A percentile compares a stretch with the other conserved stretches of the same genome.
These are phyloP conservation scores for Saccharomyces hybrid DNA, from an alignment of 1,139 yeast species.

Conservation along the genomic window DNA sequence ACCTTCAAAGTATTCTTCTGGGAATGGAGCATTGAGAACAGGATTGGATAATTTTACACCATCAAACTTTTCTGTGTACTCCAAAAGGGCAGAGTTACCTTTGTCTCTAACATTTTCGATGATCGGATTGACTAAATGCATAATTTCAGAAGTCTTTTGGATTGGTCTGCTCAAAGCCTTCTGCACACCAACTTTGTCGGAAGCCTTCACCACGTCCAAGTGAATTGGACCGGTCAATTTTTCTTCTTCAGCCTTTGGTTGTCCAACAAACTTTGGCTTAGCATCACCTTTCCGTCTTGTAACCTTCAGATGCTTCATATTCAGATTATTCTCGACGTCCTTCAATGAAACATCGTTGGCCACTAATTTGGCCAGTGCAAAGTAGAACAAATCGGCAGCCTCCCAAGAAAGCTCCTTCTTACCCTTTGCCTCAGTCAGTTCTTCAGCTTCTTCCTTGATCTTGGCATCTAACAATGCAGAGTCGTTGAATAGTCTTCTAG, in stretches of 20 bases:
- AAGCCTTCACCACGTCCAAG: constrained; percentile 54
- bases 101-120: constrained; percentile 63
- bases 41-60: constrained; percentile 68
- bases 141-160: constrained; percentile 82
- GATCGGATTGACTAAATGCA: constrained; percentile 87
- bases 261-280: constrained; percentile 56
- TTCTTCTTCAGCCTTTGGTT: constrained; percentile 15
- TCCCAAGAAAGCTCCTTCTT: constrained; percentile 88
- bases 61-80: constrained; percentile 84
- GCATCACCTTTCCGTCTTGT: constrained; percentile 96
- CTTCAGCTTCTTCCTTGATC: constrained; percentile 94
- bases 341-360: constrained; percentile 70
- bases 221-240: constrained; percentile 38
- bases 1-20: constrained; percentile 52
- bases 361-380: constrained; percentile 80
- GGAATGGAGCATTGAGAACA: constrained; percentile 78
- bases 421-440: constrained; percentile 70
- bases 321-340: constrained; percentile 79
- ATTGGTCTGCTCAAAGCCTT: constrained; percentile 77
- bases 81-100: constrained; percentile 83
- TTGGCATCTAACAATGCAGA: constrained; percentile 70
- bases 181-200: constrained; percentile 40
- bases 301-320: constrained; percentile 74
- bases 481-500: constrained; percentile 79
- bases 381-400: constrained; percentile 90